Evolutionary conservation across 1,139 yeast genomes (phyloP).

Genomic region (Taphrina populina): DNA sequence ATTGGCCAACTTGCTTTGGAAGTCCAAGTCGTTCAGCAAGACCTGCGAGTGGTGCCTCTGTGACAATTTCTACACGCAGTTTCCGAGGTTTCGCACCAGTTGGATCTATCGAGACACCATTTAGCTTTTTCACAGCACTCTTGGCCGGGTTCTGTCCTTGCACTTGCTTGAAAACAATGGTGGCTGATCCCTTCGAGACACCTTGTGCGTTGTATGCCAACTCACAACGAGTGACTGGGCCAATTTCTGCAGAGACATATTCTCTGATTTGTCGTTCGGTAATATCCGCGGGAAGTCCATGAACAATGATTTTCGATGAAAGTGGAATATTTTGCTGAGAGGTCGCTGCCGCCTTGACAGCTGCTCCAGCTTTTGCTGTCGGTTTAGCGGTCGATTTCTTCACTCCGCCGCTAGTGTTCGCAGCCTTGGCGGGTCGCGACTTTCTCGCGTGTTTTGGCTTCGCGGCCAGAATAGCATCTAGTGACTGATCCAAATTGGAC

Average conservation of each 20-base stretch:
- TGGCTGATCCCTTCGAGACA: slow-evolving; percentile 86
- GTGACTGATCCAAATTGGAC: slow-evolving; percentile 74
- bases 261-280: slow-evolving; percentile 53
- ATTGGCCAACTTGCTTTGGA: slow-evolving; percentile 33
- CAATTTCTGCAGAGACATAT: slow-evolving; percentile 83
- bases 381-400: slow-evolving; percentile 41
- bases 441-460: slow-evolving; percentile 46
- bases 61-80: slow-evolving; percentile 41
- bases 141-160: slow-evolving; percentile 58
- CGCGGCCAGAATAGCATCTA: slow-evolving; percentile 88
- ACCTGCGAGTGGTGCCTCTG: slow-evolving; percentile 10
- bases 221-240: slow-evolving; percentile 71
- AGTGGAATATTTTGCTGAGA: background rate
- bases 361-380: slow-evolving; percentile 10
- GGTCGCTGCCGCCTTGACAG: slow-evolving; percentile 6
- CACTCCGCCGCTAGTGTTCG: slow-evolving; percentile 35
- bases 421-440: slow-evolving; percentile 33
- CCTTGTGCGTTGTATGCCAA: slow-evolving; percentile 86
- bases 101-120: slow-evolving; percentile 84
- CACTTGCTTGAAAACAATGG: slow-evolving; percentile 66
- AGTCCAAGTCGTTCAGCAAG: slow-evolving; percentile 42
- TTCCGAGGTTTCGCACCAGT: slow-evolving; percentile 64
- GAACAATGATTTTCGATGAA: slow-evolving; percentile 27
- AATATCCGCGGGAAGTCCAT: slow-evolving; percentile 31
- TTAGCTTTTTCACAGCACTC: slow-evolving; percentile 76